These are phyloP conservation scores for Balamuthia mandrillaris DNA, from an alignment of 208 protist genomes.

Conservation along the genomic window DNA sequence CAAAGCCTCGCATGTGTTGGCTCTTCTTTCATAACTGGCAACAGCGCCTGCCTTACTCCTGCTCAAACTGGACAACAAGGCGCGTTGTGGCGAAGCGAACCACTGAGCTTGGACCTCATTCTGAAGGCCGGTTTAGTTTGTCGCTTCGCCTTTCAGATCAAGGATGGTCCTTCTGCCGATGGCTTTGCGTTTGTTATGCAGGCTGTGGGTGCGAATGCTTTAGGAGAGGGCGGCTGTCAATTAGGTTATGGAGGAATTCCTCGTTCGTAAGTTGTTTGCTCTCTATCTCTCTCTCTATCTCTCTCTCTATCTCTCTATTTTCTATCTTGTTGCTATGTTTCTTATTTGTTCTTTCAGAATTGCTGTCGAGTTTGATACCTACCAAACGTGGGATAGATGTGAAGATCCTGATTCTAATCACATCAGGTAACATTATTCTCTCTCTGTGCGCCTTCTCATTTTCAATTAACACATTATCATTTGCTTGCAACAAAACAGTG, in stretches of 20 bases:
- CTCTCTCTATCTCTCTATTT: too few species aligned
- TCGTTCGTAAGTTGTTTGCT: constrained; percentile 15
- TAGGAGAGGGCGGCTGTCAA: constrained; percentile 39
- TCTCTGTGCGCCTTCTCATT: neutral
- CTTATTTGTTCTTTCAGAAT: neutral
- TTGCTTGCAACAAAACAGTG: too few species aligned
- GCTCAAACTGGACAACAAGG: too few species aligned
- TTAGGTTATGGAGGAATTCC: constrained; percentile 49
- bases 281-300: too few species aligned
- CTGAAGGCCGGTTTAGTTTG: too few species aligned
- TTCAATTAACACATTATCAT: neutral
- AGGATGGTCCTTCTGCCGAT: constrained; percentile 30
- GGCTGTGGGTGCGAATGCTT: neutral
- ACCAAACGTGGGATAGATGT: neutral
- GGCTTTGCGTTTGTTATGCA: constrained; percentile 60
- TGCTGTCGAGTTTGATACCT: constrained; percentile 58
- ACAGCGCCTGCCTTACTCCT: too few species aligned
- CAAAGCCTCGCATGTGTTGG: too few species aligned
- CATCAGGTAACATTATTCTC: neutral
- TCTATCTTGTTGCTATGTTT: neutral
- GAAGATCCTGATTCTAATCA: constrained; percentile 55
- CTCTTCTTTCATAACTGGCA: too few species aligned
- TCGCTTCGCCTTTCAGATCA: neutral
- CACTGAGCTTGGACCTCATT: too few species aligned
- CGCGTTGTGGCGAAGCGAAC: too few species aligned